phyloP scores from a whole-genome alignment of 257 asterid species.

The Solanum tarijense region DNA sequence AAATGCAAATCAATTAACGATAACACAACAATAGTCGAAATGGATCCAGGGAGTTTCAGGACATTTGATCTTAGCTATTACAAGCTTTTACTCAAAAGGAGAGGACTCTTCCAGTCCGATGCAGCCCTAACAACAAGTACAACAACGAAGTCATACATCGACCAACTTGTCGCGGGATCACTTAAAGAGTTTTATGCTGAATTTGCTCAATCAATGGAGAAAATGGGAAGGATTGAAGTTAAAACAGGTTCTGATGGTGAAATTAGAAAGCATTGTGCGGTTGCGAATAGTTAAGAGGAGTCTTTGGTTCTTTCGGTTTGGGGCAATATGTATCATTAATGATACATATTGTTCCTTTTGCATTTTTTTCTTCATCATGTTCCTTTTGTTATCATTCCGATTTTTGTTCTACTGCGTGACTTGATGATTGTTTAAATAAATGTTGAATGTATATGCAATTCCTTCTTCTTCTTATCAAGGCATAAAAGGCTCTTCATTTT shows the following conservation, averaged over 20 bases:
- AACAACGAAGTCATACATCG: slow-evolving; percentile 22
- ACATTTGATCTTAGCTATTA: slow-evolving; percentile 67
- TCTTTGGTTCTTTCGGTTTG: background rate
- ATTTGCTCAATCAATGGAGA: slow-evolving; percentile 60
- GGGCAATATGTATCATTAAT: background rate
- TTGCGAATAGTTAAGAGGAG: slow-evolving; percentile 26
- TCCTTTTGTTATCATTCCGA: background rate
- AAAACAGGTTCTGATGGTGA: slow-evolving; percentile 52
- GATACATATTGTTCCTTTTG: background rate
- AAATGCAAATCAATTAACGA: slow-evolving; percentile 39
- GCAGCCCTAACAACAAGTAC: slow-evolving; percentile 39
- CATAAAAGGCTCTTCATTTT: too few relatives aligned
- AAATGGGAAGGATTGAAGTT: slow-evolving; percentile 48
- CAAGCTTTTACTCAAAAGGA: slow-evolving; percentile 38
- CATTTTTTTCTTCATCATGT: background rate
- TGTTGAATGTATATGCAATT: background rate
- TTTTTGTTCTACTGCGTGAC: background rate
- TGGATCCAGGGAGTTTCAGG: slow-evolving; percentile 65
- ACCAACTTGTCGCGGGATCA: slow-evolving; percentile 23
- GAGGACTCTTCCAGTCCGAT: slow-evolving; percentile 60
- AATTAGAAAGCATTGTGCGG: slow-evolving; percentile 52
- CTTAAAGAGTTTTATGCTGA: slow-evolving; percentile 24
- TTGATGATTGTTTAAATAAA: background rate
- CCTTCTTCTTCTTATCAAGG: background rate
- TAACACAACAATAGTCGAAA: slow-evolving; percentile 33